Evolutionary conservation across 2,329 filamentous ascomycete species (phyloP).

Genomic region (Cadophora malorum): DNA sequence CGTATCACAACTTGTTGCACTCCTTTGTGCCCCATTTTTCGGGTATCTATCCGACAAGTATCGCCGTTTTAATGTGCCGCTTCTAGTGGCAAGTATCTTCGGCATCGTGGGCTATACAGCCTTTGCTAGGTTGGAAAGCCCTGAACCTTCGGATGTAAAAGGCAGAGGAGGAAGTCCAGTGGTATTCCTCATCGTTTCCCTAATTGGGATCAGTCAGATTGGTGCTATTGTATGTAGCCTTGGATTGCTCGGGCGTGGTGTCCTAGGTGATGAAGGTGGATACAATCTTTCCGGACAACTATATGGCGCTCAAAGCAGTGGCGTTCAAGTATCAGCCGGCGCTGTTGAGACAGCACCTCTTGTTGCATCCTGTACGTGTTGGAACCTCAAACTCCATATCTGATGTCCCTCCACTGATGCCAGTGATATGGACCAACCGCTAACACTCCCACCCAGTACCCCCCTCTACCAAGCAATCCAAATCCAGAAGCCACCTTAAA

Average conservation of each 20-base stretch:
- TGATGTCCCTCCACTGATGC: background rate
- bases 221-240: constrained; percentile 95
- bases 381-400: background rate
- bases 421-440: background rate
- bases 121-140: constrained; percentile 79
- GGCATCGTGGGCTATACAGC: constrained; percentile 80
- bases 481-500: constrained; percentile 64
- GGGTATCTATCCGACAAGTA: constrained; percentile 81
- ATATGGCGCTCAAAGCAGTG: constrained; percentile 23
- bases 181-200: constrained; percentile 77
- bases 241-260: constrained; percentile 82
- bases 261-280: constrained; percentile 60
- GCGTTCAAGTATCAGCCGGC: constrained; percentile 15
- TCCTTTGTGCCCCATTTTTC: constrained; percentile 85
- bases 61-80: constrained; percentile 71
- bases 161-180: constrained; percentile 70
- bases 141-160: constrained; percentile 70
- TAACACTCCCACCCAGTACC: background rate
- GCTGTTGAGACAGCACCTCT: constrained; percentile 42
- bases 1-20: constrained; percentile 83
- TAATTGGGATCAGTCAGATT: constrained; percentile 93
- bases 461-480: constrained; percentile 30
- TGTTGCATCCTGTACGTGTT: constrained; percentile 27
- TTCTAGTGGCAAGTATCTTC: constrained; percentile 72
- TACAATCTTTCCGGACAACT: constrained; percentile 44